Percentiles rank a stretch among this genome's conserved stretches.
Conservation (phyloP, 208 protist genomes). For the Wallacemonas sp. region DNA sequence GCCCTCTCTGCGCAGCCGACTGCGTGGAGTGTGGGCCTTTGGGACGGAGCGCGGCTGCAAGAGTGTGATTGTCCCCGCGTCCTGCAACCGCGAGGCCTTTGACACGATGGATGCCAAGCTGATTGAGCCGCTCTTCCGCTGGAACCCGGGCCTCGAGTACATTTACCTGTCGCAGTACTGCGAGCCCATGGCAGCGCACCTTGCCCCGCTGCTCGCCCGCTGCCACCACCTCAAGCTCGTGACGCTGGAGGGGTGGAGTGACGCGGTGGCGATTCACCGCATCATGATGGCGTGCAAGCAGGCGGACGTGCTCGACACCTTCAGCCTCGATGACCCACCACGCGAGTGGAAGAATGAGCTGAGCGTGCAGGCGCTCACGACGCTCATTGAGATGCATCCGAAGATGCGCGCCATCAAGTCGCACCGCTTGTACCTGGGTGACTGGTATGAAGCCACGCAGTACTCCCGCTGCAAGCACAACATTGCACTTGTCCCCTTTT, state of each 20-base stretch:
- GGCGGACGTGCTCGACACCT: slow-evolving; percentile 82
- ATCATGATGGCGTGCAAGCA: slow-evolving; percentile 87
- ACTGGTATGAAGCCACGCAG: slow-evolving; percentile 86
- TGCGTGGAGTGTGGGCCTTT: slow-evolving; percentile 77
- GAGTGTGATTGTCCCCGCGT: slow-evolving; percentile 81
- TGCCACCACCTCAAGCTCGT: slow-evolving; percentile 67
- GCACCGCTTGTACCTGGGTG: slow-evolving; percentile 65
- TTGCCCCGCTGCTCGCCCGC: slow-evolving; percentile 58
- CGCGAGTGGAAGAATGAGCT: slow-evolving; percentile 88
- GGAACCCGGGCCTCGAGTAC: slow-evolving; percentile 88
- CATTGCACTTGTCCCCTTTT: slow-evolving; percentile 78
- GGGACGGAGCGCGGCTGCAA: slow-evolving; percentile 86
- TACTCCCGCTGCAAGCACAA: slow-evolving; percentile 90
- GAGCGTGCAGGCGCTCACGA: slow-evolving; percentile 82
- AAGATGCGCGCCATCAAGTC: slow-evolving; percentile 77
- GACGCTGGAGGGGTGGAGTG: slow-evolving; percentile 86
- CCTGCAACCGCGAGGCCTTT: slow-evolving; percentile 70
- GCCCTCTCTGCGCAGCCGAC: slow-evolving; percentile 70
- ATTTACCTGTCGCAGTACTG: slow-evolving; percentile 86
- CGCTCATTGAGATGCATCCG: slow-evolving; percentile 91
- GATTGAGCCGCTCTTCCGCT: slow-evolving; percentile 83
- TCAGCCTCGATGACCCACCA: slow-evolving; percentile 68
- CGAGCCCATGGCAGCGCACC: slow-evolving; percentile 75
- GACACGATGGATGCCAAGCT: slow-evolving; percentile 80
- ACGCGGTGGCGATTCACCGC: slow-evolving; percentile 84